phyloP scores from a whole-genome alignment of 805 yeast genomes.

The Jamesozyma hellenica region DNA sequence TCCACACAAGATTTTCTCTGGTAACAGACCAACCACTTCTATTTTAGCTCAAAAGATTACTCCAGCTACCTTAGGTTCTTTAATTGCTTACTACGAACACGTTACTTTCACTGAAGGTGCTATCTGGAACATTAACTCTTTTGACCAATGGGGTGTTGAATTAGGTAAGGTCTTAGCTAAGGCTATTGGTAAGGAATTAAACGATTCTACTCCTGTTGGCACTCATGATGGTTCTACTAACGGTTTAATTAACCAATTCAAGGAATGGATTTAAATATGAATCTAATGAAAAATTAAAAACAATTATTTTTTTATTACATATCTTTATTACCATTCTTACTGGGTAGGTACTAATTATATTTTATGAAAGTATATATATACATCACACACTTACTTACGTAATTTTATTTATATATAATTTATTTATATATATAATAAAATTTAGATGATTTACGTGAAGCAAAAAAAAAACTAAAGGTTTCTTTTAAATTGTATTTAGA shows the following conservation, averaged over 20 bases:
- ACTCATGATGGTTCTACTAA: constrained; percentile 87
- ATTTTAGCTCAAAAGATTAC: constrained; percentile 92
- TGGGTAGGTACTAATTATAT: too few species aligned
- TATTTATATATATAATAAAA: too few species aligned
- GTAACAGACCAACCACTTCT: constrained; percentile 98
- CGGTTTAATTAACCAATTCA: constrained; percentile 90
- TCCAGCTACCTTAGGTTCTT: constrained; percentile 91
- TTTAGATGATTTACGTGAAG: too few species aligned
- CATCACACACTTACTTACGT: too few species aligned
- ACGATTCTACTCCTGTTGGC: constrained; percentile 43
- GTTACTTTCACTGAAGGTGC: constrained; percentile 98
- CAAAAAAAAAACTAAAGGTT: too few species aligned
- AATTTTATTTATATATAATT: too few species aligned
- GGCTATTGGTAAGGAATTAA: constrained; percentile 84
- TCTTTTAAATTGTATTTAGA: too few species aligned
- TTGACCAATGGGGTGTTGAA: constrained; percentile 99
- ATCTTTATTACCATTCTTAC: too few species aligned
- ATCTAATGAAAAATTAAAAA: too few species aligned
- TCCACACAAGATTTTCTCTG: constrained; percentile 93
- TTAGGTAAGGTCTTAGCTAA: constrained; percentile 96
- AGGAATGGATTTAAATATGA: constrained; percentile 50
- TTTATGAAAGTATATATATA: too few species aligned
- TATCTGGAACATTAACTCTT: constrained; percentile 97
- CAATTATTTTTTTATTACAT: too few species aligned
- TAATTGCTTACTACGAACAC: constrained; percentile 97